Percentiles rank a stretch among this genome's conserved stretches.
Evolutionary conservation across 768 basidiomycete genomes (phyloP).

Genomic region (Lactarius indigo): DNA sequence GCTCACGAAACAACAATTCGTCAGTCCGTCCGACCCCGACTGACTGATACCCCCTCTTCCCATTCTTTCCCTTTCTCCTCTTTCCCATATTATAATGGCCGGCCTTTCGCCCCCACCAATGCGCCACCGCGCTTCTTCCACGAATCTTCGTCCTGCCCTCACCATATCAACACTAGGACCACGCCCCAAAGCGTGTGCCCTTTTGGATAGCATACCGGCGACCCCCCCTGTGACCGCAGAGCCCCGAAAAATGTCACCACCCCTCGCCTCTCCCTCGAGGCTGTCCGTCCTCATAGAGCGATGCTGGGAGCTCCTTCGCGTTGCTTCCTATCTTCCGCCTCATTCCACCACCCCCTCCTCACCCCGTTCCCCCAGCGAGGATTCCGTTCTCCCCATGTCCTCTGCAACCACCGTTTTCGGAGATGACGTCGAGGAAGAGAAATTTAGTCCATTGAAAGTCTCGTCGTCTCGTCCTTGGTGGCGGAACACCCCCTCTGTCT

Average conservation of each 20-base stretch:
- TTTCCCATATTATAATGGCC: slow-evolving; percentile 27
- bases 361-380: slow-evolving; percentile 44
- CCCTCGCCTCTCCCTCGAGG: slow-evolving; percentile 22
- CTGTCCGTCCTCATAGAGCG: slow-evolving; percentile 23
- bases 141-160: slow-evolving; percentile 50
- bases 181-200: slow-evolving; percentile 32
- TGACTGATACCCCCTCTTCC: not conserved
- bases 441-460: not conserved
- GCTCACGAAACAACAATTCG: not conserved
- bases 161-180: slow-evolving; percentile 53
- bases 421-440: slow-evolving; percentile 18
- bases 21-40: not conserved
- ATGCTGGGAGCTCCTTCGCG: slow-evolving; percentile 19
- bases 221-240: slow-evolving; percentile 27
- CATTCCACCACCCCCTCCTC: slow-evolving; percentile 20
- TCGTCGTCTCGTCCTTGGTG: slow-evolving; percentile 19
- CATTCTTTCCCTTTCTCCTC: not conserved
- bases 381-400: slow-evolving; percentile 25
- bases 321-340: slow-evolving; percentile 9
- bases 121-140: slow-evolving; percentile 58
- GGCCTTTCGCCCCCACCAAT: slow-evolving; percentile 39
- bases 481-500: slow-evolving; percentile 18
- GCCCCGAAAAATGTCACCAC: slow-evolving; percentile 15
- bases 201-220: slow-evolving; percentile 29
- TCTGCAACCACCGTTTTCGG: not conserved